Evolutionary conservation across 2,329 filamentous ascomycete genomes (phyloP), one percentile per base, ranked within the genome.

Genomic region (Ophiostoma quercus): DNA sequence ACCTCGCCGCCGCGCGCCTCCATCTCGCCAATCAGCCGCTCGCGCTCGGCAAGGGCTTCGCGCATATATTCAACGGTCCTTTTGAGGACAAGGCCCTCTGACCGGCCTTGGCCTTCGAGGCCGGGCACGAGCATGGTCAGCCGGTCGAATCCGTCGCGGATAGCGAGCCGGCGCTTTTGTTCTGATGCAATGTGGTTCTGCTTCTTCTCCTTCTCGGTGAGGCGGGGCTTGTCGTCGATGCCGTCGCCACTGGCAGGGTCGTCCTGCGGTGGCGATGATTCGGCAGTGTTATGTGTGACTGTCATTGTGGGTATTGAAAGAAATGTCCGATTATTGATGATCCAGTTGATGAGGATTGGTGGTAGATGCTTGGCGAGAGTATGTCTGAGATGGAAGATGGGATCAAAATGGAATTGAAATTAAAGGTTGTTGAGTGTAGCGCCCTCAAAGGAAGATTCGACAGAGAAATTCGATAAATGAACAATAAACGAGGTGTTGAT

Each of bases 71-170:
- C 87, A 39, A 90, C 86, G 0, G 89, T 90, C 73, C 85, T 85
- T 73, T 88, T 87, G 29, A 97, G 83, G n/a, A 97, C 92, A 22
- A 92, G 83, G 37, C 91, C 92, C 78, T 97, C 93, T 73, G 92
- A 95, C 65, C 92, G 88, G 0, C 91, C 93, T 76, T 94, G 90
- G 0, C 93, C 93, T 75, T 92, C 86, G 68, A 96, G 84, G 0
- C 91, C 92, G 0, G 93, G 93, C 0, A 96, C 92, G 41, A 96
- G 84, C 68, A 89, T 86, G 19, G 91, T 91, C 34, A 97, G 84
- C 43, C 88, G 86, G 78, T 96, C 92, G 77, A 96, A 96, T 70
- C 91, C 92, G 71, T 92, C 88, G 66, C 93, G 86, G 74, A 97
- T 96, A 16, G 90, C 91, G 66, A 76, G 74, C 3, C 78, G 76